Evolutionary conservation across 2,329 filamentous ascomycete species (phyloP).

Genomic region (Penicillium digitatum): DNA sequence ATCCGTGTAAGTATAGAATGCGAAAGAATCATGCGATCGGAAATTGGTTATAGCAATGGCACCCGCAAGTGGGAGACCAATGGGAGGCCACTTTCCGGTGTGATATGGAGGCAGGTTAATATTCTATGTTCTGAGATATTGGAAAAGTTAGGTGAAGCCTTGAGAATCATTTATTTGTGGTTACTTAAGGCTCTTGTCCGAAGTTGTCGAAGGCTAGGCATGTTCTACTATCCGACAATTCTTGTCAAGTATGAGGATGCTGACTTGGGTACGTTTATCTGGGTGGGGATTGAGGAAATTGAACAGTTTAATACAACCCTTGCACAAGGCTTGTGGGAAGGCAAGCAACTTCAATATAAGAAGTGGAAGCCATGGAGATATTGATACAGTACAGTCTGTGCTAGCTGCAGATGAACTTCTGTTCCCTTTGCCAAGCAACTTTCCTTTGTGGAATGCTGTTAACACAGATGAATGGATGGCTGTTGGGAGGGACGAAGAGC

Average conservation of each 20-base stretch:
- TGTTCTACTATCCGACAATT: slow-evolving; percentile 31
- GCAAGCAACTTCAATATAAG: neutral
- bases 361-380: neutral
- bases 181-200: slow-evolving; percentile 24
- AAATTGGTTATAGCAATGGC: neutral
- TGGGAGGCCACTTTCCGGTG: slow-evolving; percentile 7
- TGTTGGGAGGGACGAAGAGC: neutral
- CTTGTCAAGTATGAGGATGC: slow-evolving; percentile 13
- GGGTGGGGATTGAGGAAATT: slow-evolving; percentile 28
- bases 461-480: slow-evolving; percentile 6
- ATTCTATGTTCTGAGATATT: too few species aligned
- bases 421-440: slow-evolving; percentile 18
- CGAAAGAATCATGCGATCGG: too few species aligned
- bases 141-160: too few species aligned
- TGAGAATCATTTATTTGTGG: slow-evolving; percentile 2
- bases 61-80: neutral
- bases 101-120: too few species aligned
- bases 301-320: slow-evolving; percentile 28
- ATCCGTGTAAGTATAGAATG: too few species aligned
- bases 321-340: slow-evolving; percentile 24
- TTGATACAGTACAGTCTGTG: neutral
- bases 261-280: slow-evolving; percentile 17
- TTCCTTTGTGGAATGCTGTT: slow-evolving; percentile 14
- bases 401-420: slow-evolving; percentile 16
- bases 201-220: slow-evolving; percentile 26